Percentiles rank a stretch among this genome's conserved stretches.
These are phyloP conservation scores for Blastocystis sp. DNA, from an alignment of 352 stramenopile species.

Conservation along the genomic window DNA sequence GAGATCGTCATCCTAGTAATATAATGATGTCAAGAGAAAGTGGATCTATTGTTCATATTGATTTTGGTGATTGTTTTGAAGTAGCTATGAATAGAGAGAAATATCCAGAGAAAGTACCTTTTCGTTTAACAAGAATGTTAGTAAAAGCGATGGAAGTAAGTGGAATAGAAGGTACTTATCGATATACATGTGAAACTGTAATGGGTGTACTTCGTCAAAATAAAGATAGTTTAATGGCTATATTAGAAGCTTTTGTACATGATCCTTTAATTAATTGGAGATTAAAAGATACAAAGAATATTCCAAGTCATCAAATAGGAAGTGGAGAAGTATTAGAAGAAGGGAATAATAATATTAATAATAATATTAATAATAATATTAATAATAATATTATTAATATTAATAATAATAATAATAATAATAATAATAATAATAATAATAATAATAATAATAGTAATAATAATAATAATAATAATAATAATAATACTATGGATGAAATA, in stretches of 20 bases:
- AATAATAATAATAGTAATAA: too few species aligned
- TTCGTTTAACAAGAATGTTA: slow-evolving; percentile 93
- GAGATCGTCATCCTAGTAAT: slow-evolving; percentile 95
- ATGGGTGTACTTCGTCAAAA: slow-evolving; percentile 90
- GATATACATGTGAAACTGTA: slow-evolving; percentile 81
- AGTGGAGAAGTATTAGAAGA: slow-evolving; percentile 3
- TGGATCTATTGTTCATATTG: slow-evolving; percentile 76
- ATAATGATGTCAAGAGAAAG: slow-evolving; percentile 74
- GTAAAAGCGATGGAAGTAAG: slow-evolving; percentile 96
- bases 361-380: too few species aligned
- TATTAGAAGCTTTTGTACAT: slow-evolving; percentile 98
- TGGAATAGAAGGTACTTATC: slow-evolving; percentile 92
- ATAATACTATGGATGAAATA: too few species aligned
- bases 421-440: too few species aligned
- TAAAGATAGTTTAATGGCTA: slow-evolving; percentile 84
- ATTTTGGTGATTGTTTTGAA: slow-evolving; percentile 92
- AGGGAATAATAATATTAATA: too few species aligned
- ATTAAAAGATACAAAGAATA: slow-evolving; percentile 36
- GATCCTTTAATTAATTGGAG: slow-evolving; percentile 68
- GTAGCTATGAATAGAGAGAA: slow-evolving; percentile 94
- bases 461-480: too few species aligned
- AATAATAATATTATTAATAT: too few species aligned
- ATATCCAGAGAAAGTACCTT: slow-evolving; percentile 94
- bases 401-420: too few species aligned
- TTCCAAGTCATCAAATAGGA: slow-evolving; percentile 11